These are phyloP conservation scores for Debaryomycetaceae sp. DNA, from an alignment of 1,139 yeast genomes.

Conservation along the genomic window DNA sequence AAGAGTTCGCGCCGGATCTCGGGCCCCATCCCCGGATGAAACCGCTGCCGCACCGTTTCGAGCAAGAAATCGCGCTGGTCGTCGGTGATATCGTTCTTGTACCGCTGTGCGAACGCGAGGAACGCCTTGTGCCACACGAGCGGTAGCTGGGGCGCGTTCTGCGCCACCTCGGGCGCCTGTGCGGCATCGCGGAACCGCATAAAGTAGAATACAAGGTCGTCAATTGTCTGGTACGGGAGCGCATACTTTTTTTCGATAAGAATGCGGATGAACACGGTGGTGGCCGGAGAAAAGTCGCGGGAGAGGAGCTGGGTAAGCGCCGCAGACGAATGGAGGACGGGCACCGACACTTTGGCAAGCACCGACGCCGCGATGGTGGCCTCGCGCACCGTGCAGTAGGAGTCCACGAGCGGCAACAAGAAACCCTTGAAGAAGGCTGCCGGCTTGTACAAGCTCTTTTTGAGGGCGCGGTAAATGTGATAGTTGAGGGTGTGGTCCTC, in stretches of 20 bases:
- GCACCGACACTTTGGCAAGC: conserved; percentile 78
- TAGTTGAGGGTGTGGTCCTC: conserved; percentile 68
- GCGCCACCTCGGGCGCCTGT: too few relatives aligned
- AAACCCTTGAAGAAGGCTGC: conserved; percentile 97
- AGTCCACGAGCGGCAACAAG: conserved; percentile 77
- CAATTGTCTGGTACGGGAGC: conserved; percentile 90
- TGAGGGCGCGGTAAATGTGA: conserved; percentile 83
- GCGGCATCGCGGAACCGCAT: conserved; percentile 71
- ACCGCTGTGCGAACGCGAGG: conserved; percentile 86
- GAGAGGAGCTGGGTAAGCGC: conserved; percentile 80
- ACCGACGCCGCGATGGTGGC: conserved; percentile 95
- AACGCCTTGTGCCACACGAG: conserved; percentile 97
- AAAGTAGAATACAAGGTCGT: conserved; percentile 90
- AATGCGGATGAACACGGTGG: conserved; percentile 81
- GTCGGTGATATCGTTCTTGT: conserved; percentile 92
- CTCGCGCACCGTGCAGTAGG: conserved; percentile 79
- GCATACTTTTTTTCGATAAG: conserved; percentile 92
- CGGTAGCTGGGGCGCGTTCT: conserved; percentile 58
- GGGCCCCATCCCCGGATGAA: conserved; percentile 82
- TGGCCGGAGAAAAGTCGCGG: conserved; percentile 78
- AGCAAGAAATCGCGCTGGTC: conserved; percentile 91
- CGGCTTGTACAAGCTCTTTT: conserved; percentile 90
- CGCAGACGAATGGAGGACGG: conserved; percentile 92
- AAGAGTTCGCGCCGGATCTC: conserved; percentile 88
- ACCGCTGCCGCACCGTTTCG: conserved; percentile 85